Conservation (phyloP, 2,329 filamentous ascomycete genomes). For the Colletotrichum phormii region DNA sequence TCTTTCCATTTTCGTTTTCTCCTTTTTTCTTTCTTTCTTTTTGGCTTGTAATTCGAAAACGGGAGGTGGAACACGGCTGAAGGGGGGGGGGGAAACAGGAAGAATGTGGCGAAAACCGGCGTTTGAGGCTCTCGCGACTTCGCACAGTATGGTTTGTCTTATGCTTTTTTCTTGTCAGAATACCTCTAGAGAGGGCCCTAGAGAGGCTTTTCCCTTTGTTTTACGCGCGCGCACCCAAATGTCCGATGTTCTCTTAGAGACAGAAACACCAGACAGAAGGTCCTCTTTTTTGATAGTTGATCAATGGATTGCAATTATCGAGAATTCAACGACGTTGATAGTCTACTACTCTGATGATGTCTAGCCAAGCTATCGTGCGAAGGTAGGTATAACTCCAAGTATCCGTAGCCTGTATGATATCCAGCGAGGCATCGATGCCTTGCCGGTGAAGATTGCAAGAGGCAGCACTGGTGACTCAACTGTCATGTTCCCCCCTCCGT, state of each 20-base stretch:
- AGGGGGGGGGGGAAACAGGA: not conserved
- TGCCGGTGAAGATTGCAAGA: not conserved
- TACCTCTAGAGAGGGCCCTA: slow-evolving; percentile 24
- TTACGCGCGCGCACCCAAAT: not conserved
- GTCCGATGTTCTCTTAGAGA: not conserved
- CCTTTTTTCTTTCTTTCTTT: not conserved
- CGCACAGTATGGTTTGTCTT: not conserved
- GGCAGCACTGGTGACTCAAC: not conserved
- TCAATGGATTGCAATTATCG: not conserved
- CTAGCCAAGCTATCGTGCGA: not conserved
- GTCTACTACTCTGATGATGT: too few species aligned
- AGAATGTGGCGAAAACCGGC: not conserved
- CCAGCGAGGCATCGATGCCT: too few species aligned
- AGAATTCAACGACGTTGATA: not conserved
- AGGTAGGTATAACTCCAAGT: too few species aligned
- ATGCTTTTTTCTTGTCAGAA: slow-evolving; percentile 10
- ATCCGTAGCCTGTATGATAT: too few species aligned
- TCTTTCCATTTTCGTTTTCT: not conserved
- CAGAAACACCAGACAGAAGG: not conserved
- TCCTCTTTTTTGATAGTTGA: not conserved
- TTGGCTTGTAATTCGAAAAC: not conserved
- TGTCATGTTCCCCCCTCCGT: not conserved
- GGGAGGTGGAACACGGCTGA: not conserved
- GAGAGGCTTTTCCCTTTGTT: slow-evolving; percentile 2
- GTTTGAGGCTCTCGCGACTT: slow-evolving; percentile 1